Percentiles rank a stretch among this genome's conserved stretches.
Evolutionary conservation across 2,329 filamentous ascomycete species (phyloP).

Genomic region (Colletotrichum tamarilloi): DNA sequence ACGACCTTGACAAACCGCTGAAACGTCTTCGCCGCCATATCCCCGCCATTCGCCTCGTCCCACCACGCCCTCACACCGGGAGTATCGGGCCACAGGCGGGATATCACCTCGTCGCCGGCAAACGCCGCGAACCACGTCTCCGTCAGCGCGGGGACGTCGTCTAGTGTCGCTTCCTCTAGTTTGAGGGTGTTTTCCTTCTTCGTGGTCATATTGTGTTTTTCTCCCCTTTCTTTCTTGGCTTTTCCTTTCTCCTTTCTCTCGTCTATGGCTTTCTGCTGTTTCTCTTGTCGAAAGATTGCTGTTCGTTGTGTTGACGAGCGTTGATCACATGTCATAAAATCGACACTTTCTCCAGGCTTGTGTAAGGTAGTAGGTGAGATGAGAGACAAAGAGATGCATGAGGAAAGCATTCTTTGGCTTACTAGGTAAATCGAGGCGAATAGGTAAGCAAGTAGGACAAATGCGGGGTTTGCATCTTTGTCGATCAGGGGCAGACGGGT

Average conservation of each 20-base stretch:
- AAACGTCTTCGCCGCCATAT: slow-evolving; percentile 19
- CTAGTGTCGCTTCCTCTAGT: not conserved
- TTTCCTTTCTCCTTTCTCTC: not conserved
- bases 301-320: no score
- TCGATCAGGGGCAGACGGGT: not conserved
- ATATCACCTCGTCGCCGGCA: slow-evolving; percentile 17
- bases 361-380: not conserved
- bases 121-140: slow-evolving; percentile 33
- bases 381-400: not conserved
- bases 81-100: slow-evolving; percentile 26
- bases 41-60: slow-evolving; percentile 24
- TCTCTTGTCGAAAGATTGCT: no score
- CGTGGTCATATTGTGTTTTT: not conserved
- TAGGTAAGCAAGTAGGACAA: not conserved
- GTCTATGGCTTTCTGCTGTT: no score
- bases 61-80: slow-evolving; percentile 31
- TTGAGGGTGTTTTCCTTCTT: not conserved
- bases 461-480: not conserved
- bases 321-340: no score
- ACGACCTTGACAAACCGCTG: slow-evolving; percentile 31
- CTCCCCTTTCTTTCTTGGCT: not conserved
- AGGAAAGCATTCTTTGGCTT: no score
- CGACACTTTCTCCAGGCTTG: no score
- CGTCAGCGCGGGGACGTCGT: slow-evolving; percentile 24
- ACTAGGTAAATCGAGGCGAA: not conserved